Conservation (phyloP, 202 grass and related monocot species). For the Saccharum hybrid region DNA sequence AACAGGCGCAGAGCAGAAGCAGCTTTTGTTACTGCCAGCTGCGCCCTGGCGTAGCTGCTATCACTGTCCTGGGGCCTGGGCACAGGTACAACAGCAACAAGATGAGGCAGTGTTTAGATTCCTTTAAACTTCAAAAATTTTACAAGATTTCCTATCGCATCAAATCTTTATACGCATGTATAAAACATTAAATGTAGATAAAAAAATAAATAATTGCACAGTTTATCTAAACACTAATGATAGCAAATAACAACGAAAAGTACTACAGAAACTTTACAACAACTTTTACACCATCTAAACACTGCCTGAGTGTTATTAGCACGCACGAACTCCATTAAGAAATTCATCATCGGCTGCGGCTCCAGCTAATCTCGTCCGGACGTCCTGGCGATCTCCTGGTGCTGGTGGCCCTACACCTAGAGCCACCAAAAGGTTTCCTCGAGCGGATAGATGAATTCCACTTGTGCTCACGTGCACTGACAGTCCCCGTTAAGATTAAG, state of each 20-base stretch:
- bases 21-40: constrained; percentile 26
- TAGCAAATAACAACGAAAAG: too few species aligned
- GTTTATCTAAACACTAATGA: too few species aligned
- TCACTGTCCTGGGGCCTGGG: background rate
- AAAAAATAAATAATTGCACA: too few species aligned
- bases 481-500: background rate
- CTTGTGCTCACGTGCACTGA: constrained; percentile 36
- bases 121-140: too few species aligned
- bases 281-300: too few species aligned
- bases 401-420: constrained; percentile 1
- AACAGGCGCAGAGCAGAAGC: too few species aligned
- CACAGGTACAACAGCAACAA: background rate
- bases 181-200: too few species aligned
- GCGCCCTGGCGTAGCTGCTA: background rate
- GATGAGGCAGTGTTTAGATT: too few species aligned
- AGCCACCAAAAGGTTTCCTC: constrained; percentile 39
- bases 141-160: too few species aligned
- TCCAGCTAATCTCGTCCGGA: background rate
- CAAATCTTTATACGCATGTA: too few species aligned
- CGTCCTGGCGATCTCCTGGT: background rate
- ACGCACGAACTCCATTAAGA: background rate
- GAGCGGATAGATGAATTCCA: background rate
- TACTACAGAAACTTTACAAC: too few species aligned
- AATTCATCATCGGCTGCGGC: constrained; percentile 7
- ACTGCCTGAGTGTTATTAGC: too few species aligned